These are phyloP conservation scores for Rugonectria rugulosa DNA, from an alignment of 2,329 filamentous ascomycete species.

Conservation along the genomic window DNA sequence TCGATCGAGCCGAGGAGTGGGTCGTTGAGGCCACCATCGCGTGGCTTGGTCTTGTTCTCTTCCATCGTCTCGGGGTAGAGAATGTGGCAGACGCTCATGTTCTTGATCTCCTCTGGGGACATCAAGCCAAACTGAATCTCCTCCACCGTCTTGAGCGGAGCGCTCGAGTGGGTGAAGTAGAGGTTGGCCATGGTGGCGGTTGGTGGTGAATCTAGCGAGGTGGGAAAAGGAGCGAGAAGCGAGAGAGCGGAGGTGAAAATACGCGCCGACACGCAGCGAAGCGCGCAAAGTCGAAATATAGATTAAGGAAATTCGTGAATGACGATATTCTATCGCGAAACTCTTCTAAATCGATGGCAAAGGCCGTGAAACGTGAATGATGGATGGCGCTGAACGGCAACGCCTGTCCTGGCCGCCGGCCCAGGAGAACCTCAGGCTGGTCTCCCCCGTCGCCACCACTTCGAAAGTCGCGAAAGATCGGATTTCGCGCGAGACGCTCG, in stretches of 20 bases:
- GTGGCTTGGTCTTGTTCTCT: conserved; percentile 88
- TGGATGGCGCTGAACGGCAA: conserved; percentile 52
- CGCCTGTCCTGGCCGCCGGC: conserved; percentile 55
- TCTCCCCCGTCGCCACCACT: conserved; percentile 56
- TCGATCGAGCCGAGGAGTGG: conserved; percentile 96
- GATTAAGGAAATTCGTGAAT: conserved; percentile 30
- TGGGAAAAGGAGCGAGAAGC: conserved; percentile 35
- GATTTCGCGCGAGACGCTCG: conserved; percentile 47
- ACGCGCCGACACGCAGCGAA: conserved; percentile 34
- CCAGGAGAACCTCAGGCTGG: conserved; percentile 55
- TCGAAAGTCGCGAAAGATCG: conserved; percentile 47
- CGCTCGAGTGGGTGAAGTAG: conserved; percentile 89
- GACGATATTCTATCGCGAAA: conserved; percentile 33
- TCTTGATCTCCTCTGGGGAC: conserved; percentile 98
- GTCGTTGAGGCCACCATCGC: conserved; percentile 92
- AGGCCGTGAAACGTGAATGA: conserved; percentile 41
- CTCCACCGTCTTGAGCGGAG: conserved; percentile 95
- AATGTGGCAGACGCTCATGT: conserved; percentile 96
- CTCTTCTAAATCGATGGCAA: conserved; percentile 44
- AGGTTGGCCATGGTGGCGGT: conserved; percentile 85
- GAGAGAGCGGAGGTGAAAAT: conserved; percentile 34
- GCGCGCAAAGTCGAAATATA: conserved; percentile 38
- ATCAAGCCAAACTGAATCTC: conserved; percentile 99
- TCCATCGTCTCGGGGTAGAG: conserved; percentile 99
- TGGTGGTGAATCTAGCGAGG: conserved; percentile 37